Evolutionary conservation across 139 green algal genomes (phyloP), one percentile per base, ranked within the genome.

Genomic region (Chlamydomonas sp.): DNA sequence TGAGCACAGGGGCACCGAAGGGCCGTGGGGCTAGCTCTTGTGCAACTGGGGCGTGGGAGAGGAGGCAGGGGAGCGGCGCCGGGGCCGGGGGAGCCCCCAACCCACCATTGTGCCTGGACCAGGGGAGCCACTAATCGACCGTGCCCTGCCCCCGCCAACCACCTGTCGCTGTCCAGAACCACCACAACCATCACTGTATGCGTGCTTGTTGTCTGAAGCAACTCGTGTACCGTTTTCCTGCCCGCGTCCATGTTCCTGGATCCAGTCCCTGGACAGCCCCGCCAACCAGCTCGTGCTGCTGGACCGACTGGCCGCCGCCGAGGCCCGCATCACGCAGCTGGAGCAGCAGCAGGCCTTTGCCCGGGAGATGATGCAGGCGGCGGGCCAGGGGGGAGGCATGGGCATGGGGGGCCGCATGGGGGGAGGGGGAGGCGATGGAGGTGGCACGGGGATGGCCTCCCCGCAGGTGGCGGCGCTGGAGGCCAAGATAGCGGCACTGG

Each of bases 241-340:
- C 73, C 73, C 73, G 6, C n/a, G 6, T 31, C 0, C 73, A n/a
- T 61, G 5, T 61, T 57, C 20, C 73, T 31, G 7, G 17, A 18
- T 4, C 4, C 83, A 86, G 81, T 63, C 72, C 63, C 83, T 87
- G 72, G 83, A 87, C 2, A 63, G 80, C 73, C 73, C 83, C 31
- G 64, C 62, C 72, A 75, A 18, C 62, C 83, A 87, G 83, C 64
- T 87, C 73, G 72, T 88, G 49, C 84, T 88, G 57, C 63, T 88
- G 63, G 84, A 88, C 75, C 84, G 84, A 3, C 63, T 88, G 0
- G 63, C 84, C 17, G 63, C 84, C 0, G 84, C 84, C 0, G 84
- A 88, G 31, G 75, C 75, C 12, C 84, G 84, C 62, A 88, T 88
- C 74, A 83, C 75, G n/a, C 84, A 88, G 74, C 75, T 88, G 84